Base-by-base conservation (phyloP, 2,329 filamentous ascomycete species). In the Cladobotryum protrusum region DNA sequence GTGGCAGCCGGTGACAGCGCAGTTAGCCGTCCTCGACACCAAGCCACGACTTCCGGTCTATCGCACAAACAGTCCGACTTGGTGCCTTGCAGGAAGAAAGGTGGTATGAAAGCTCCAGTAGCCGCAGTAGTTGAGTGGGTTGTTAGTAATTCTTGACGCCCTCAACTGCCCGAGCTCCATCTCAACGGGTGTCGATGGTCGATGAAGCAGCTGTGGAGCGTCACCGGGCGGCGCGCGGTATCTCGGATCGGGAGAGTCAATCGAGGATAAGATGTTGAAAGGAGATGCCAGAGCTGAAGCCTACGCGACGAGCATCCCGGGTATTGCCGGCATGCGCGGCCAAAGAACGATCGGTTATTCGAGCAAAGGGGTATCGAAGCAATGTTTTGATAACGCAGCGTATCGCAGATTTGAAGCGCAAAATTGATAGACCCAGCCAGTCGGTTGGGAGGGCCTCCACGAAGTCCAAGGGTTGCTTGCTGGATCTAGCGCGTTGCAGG, bases 1-100 rank as follows among this genome's bases (percentile, higher is more conserved):
- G 55, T 61, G 57, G 59, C 56, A 56, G 57, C 53, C 52, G 55
- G 55, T 44, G 50, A 58, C 52, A 55, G 54, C 60, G 61, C 44
- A 47, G 43, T 40, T 44, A 33, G 51, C 51, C 39, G 51, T 50
- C 47, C 35, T 43, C 43, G 48, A 58, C 57, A 59, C 54, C 45
- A 54, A 57, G 55, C 37, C 52, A 50, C 43, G 43, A 39, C 41
- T 52, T 44, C 33, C 40, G 40, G 14, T 50, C 47, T 54, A 48
- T 53, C 40, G 48, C 43, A 48, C 48, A 50, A 44, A 50, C 37
- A 34, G 39, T 41, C 34, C 18, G 13, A 44, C 39, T 41, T n/a
- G 35, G 13, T 39, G 39, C 40, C 48, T 37, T 29, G 29, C 19
- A 19, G 36, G 8, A 17, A 18, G 44, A 13, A 18, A 24, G n/a